Base-by-base conservation (phyloP, 176 grass and related monocot species). In the Avena sativa region DNA sequence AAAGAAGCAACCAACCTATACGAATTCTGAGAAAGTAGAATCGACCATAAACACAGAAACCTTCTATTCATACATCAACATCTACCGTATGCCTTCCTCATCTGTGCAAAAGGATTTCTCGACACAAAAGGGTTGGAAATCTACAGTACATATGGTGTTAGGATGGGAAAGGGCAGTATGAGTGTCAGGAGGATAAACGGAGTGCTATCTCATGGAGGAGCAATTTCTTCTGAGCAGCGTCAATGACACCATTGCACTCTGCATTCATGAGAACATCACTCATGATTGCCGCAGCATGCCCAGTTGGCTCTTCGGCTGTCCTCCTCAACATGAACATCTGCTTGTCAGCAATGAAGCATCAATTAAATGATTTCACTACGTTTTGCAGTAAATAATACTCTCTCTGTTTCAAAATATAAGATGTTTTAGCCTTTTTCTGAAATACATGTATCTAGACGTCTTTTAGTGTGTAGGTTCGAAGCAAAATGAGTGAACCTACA, bases 291-390 rank as follows among this genome's bases (percentile, higher is more conserved):
- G 95, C 91, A 1, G 95, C 91, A 93, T 97, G 95, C n/a, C 87
- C 91, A 6, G 81, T 95, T 48, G 93, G 93, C 38, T 93, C 88
- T 81, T 97, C 93, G 11, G 93, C 93, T 71, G 90, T 85, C 84
- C 90, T 93, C 76, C 92, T 86, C 81, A 98, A 80, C 96, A 98
- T 98, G 81, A 93, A 98, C 78, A 95, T 91, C 96, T 98, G 88
- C 73, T 84, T 30, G 61, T 51, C 26, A 81, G 44, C 61, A 84
- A 84, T 40, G 53, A 40, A 87, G 5, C 7, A 11, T 56, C 38
- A 28, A 49, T 86, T 77, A 75, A 83, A 12, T 9, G 67, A 61
- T 48, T 83, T 38, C 14, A 48, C 66, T 25, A 50, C 13, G 34
- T 75, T 58, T 73, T 69, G 10, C 17, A 47, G 34, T 76, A 77